Evolutionary conservation across 2,329 filamentous ascomycete genomes (phyloP).

Genomic region (Monilinia fructigena): DNA sequence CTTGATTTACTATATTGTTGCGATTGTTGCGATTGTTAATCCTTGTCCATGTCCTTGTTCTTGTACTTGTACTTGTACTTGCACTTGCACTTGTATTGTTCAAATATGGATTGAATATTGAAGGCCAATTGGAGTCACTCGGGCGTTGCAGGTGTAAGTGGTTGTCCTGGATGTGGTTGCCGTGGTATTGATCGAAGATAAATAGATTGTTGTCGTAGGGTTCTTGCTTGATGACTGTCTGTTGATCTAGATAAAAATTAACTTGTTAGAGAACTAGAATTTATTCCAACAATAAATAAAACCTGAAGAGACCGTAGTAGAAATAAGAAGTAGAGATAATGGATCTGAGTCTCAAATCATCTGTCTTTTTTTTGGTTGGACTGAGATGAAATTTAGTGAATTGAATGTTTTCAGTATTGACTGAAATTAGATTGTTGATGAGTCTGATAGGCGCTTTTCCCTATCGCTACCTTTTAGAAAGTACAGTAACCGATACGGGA

Average conservation of each 20-base stretch:
- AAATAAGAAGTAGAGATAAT: not conserved
- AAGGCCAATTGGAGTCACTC: conserved; percentile 12
- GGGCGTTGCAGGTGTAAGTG: not conserved
- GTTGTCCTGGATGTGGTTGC: not conserved
- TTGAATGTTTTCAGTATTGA: not conserved
- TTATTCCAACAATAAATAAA: not conserved
- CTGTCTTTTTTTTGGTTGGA: not conserved
- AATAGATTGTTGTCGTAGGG: conserved; percentile 3
- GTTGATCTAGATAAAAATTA: conserved; percentile 10
- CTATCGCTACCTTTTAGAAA: not conserved
- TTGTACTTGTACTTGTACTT: not conserved
- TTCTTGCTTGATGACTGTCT: conserved; percentile 21
- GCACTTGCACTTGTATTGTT: no score
- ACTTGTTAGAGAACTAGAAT: not conserved
- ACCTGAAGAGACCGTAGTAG: not conserved
- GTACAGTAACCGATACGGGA: not conserved
- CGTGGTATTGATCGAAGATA: conserved; percentile 15
- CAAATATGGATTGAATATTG: conserved; percentile 1
- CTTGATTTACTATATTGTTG: not conserved
- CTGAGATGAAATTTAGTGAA: no score
- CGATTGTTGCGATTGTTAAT: not conserved
- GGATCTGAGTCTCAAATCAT: not conserved
- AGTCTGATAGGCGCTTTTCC: not conserved
- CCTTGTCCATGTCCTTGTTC: conserved; percentile 2
- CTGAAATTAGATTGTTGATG: not conserved